Conservation (phyloP, 177 flowering plant species). For the Viscum album region DNA sequence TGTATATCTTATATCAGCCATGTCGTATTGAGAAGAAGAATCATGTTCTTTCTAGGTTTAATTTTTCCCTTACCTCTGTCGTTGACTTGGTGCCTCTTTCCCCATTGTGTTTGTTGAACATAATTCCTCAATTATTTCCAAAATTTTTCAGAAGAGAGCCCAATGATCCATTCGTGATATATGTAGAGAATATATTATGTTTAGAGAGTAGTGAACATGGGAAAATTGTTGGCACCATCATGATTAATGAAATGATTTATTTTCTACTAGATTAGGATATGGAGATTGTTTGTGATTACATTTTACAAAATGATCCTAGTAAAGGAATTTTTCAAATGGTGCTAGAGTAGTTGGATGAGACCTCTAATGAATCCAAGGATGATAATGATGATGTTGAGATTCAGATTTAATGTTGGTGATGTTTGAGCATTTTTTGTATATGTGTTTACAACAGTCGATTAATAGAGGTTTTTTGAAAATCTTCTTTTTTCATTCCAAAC, state of each 20-base stretch:
- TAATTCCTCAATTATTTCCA: constrained; percentile 36
- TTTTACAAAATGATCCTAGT: constrained; percentile 43
- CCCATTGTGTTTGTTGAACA: constrained; percentile 37
- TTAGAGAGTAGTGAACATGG: constrained; percentile 61
- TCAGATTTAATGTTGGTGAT: constrained; percentile 48
- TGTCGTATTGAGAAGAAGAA: constrained; percentile 40
- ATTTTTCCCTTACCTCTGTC: constrained; percentile 45
- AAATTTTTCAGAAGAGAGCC: constrained; percentile 51
- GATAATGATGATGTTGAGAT: constrained; percentile 33
- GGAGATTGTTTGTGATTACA: constrained; percentile 71
- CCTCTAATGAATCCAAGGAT: constrained; percentile 23
- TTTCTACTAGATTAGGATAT: constrained; percentile 79
- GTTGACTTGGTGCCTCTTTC: constrained; percentile 60
- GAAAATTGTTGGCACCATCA: constrained; percentile 44
- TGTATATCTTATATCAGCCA: constrained; percentile 29
- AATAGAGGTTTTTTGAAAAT: constrained; percentile 62
- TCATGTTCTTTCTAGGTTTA: constrained; percentile 63
- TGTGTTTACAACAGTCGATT: constrained; percentile 48
- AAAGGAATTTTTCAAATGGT: constrained; percentile 87
- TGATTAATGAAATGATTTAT: constrained; percentile 50
- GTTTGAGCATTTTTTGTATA: constrained; percentile 64
- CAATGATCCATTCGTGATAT: constrained; percentile 39
- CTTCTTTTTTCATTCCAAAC: constrained; percentile 61
- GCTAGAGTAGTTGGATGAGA: constrained; percentile 51
- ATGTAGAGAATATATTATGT: constrained; percentile 77